A percentile compares a stretch with the other conserved stretches of the same genome.
Conservation (phyloP, 2,329 filamentous ascomycete genomes). For the Ophiostoma piceae region DNA sequence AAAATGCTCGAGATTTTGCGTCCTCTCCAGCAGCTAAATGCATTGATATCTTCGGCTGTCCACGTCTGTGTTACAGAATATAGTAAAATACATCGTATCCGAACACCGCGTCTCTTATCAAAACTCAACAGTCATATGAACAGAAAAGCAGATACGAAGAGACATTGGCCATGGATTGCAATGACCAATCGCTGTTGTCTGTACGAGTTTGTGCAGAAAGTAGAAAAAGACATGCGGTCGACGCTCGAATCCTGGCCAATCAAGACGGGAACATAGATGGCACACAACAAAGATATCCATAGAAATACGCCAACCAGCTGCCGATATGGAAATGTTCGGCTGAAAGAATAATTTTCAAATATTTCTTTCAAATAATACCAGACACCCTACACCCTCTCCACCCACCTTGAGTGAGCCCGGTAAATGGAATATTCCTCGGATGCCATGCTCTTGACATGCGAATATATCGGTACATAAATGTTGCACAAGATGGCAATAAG, state of each 20-base stretch:
- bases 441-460: neutral
- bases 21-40: neutral
- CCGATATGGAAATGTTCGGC: neutral
- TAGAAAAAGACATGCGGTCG: neutral
- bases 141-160: neutral
- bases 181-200: neutral
- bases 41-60: neutral
- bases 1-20: neutral
- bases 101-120: neutral
- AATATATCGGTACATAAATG: neutral
- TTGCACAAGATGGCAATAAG: neutral
- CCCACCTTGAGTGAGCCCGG: no score
- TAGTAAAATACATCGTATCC: neutral
- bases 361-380: neutral
- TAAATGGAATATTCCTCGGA: neutral
- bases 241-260: slow-evolving; percentile 7
- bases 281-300: neutral
- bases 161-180: neutral
- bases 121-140: neutral
- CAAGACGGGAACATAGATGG: neutral
- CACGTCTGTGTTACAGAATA: neutral
- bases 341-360: neutral
- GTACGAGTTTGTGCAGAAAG: slow-evolving; percentile 1
- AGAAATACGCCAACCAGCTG: neutral
- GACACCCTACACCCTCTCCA: neutral